Base-by-base conservation (phyloP, 768 basidiomycete genomes). In the Psilocybe azurescens region DNA sequence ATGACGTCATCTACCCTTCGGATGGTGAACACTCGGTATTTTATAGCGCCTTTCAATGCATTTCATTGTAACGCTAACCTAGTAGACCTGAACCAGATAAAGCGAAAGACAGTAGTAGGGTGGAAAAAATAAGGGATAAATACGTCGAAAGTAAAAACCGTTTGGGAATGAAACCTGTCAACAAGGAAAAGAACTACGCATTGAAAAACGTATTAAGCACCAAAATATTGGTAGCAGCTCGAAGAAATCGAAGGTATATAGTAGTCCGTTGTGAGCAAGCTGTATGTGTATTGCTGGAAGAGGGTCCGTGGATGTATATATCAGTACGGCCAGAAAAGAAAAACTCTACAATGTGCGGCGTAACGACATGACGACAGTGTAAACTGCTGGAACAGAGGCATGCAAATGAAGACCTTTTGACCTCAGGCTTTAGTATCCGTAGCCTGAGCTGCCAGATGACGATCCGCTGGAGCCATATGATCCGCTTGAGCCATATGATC, bases 201-300 rank as follows among this genome's bases (percentile, higher is more conserved):
- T 64, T 59, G 59, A 67, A 71, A 75, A 74, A 77, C 73, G 70
- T 75, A 78, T 78, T 78, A 79, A 72, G 73, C 74, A 78, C 73
- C 70, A 7, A 64, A 70, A 73, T 69, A 76, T 73, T 75, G 72
- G 72, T 72, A 77, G 72, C 76, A 77, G 67, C 76, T 68, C 69
- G 70, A 72, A 72, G 73, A 77, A 69, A 63, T 62, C 61, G 63
- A 68, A 73, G 70, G 73, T 73, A 78, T 75, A 68, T 51, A 59
- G 46, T 53, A 30, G 61, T 65, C 67, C 64, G 51, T 61, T 63
- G 62, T 56, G 54, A 67, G 62, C 48, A 60, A 64, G 62, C 60
- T 62, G 49, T 56, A 65, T 49, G 55, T 54, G 56, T 41, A 64
- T 68, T 24, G 56, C 28, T 36, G 56, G 64, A 49, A 53, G 67